Evolutionary conservation across 768 basidiomycete species (phyloP).

Genomic region (Suillus sp.): DNA sequence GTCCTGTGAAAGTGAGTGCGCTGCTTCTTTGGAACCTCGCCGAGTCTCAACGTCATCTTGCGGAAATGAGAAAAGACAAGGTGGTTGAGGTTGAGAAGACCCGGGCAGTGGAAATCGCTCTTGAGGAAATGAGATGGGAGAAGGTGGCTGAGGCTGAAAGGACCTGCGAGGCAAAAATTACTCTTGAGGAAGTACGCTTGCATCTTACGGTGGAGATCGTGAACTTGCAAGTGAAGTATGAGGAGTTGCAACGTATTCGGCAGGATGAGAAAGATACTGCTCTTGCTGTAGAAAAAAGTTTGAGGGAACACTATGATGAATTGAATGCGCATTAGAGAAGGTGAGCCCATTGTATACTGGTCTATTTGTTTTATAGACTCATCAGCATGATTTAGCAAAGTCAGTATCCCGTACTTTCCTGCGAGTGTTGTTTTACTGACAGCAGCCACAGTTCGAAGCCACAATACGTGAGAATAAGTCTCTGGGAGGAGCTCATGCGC

Average conservation of each 20-base stretch:
- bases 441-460: slow-evolving; percentile 25
- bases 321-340: slow-evolving; percentile 45
- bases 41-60: slow-evolving; percentile 47
- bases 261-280: slow-evolving; percentile 55
- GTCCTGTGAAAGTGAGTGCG: slow-evolving; percentile 51
- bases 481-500: slow-evolving; percentile 32
- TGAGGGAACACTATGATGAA: slow-evolving; percentile 53
- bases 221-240: slow-evolving; percentile 42
- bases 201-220: slow-evolving; percentile 36
- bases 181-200: slow-evolving; percentile 37
- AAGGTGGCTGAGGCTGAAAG: slow-evolving; percentile 34
- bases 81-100: slow-evolving; percentile 35
- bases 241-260: slow-evolving; percentile 42
- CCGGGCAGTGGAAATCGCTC: slow-evolving; percentile 33
- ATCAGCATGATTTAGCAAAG: slow-evolving; percentile 35
- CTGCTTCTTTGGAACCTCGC: slow-evolving; percentile 53
- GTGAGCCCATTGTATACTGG: slow-evolving; percentile 27
- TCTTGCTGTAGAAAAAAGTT: slow-evolving; percentile 50
- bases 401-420: slow-evolving; percentile 32
- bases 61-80: slow-evolving; percentile 13
- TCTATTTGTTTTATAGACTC: slow-evolving; percentile 17
- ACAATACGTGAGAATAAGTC: slow-evolving; percentile 27
- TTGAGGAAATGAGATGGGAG: slow-evolving; percentile 21
- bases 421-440: slow-evolving; percentile 20
- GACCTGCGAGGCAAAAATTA: slow-evolving; percentile 31